Conservation (phyloP, 129 eudicot genomes). For the Oenanthe sinensis region DNA sequence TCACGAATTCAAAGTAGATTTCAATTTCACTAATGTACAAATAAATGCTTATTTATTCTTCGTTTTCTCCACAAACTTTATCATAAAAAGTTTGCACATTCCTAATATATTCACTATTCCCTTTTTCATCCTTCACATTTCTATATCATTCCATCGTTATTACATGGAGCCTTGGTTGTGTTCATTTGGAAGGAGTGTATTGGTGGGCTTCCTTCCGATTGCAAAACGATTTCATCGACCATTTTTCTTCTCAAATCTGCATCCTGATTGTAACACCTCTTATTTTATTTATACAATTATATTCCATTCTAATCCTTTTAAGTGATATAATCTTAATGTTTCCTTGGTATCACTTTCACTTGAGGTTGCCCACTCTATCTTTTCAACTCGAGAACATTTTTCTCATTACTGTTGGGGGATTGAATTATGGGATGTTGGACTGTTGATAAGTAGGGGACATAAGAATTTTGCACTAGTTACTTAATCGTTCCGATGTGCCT, state of each 20-base stretch:
- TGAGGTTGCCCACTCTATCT: not conserved
- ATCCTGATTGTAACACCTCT: not conserved
- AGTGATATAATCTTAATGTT: not conserved
- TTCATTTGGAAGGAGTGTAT: not conserved
- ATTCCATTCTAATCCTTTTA: not conserved
- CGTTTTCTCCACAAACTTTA: not conserved
- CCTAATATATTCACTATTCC: not conserved
- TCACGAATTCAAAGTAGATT: not conserved
- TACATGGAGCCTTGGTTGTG: not conserved
- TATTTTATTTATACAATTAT: not conserved
- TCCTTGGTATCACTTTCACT: not conserved
- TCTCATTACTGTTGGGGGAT: not conserved
- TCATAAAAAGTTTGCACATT: not conserved
- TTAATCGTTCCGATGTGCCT: not conserved
- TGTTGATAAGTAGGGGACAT: not conserved
- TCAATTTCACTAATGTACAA: not conserved
- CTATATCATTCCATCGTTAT: not conserved
- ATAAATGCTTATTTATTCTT: not conserved
- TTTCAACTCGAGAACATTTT: not conserved
- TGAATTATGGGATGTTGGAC: not conserved
- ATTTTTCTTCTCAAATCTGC: not conserved
- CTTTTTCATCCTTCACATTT: not conserved
- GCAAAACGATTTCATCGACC: not conserved
- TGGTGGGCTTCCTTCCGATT: not conserved
- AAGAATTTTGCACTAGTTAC: not conserved